Percentiles rank a stretch among this genome's conserved stretches.
These are phyloP conservation scores for Shiraia sp. DNA, from an alignment of 2,329 filamentous ascomycete species.

Conservation along the genomic window DNA sequence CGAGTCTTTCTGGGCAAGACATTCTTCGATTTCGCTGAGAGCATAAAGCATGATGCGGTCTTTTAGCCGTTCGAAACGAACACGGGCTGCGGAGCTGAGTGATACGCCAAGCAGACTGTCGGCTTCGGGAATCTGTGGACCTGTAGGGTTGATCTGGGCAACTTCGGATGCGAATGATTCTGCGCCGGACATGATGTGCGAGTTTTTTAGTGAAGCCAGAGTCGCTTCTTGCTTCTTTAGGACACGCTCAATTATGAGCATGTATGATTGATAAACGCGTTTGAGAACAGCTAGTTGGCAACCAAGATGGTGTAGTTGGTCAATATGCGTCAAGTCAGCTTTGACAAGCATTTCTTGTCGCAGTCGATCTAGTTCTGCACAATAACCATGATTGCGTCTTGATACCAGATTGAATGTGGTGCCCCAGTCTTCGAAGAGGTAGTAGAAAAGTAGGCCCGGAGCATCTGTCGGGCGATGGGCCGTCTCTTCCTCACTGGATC, in stretches of 20 bases:
- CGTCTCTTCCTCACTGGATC: conserved; percentile 51
- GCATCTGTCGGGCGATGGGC: conserved; percentile 56
- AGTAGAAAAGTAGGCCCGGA: conserved; percentile 66
- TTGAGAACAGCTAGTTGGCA: conserved; percentile 64
- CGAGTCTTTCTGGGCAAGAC: conserved; percentile 70
- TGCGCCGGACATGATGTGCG: conserved; percentile 41
- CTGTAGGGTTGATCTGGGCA: conserved; percentile 16
- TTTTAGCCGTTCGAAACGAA: conserved; percentile 62
- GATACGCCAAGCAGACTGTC: conserved; percentile 50
- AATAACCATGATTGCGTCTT: conserved; percentile 52
- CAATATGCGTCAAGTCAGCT: conserved; percentile 51
- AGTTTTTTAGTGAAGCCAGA: conserved; percentile 50
- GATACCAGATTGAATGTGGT: conserved; percentile 62
- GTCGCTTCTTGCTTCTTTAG: conserved; percentile 52
- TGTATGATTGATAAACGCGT: conserved; percentile 64
- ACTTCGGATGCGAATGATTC: conserved; percentile 35
- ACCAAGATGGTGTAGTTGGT: conserved; percentile 62
- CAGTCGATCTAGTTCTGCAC: conserved; percentile 54
- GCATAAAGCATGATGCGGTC: conserved; percentile 65
- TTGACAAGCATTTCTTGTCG: conserved; percentile 60
- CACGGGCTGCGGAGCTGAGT: conserved; percentile 55
- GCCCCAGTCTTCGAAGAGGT: conserved; percentile 68
- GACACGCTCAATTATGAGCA: conserved; percentile 63
- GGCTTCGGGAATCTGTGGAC: conserved; percentile 35
- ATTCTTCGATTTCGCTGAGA: conserved; percentile 64